A percentile compares a stretch with the other conserved stretches of the same genome.
These are phyloP conservation scores for Hysterium pulicare DNA, from an alignment of 2,329 filamentous ascomycete genomes.

Conservation along the genomic window DNA sequence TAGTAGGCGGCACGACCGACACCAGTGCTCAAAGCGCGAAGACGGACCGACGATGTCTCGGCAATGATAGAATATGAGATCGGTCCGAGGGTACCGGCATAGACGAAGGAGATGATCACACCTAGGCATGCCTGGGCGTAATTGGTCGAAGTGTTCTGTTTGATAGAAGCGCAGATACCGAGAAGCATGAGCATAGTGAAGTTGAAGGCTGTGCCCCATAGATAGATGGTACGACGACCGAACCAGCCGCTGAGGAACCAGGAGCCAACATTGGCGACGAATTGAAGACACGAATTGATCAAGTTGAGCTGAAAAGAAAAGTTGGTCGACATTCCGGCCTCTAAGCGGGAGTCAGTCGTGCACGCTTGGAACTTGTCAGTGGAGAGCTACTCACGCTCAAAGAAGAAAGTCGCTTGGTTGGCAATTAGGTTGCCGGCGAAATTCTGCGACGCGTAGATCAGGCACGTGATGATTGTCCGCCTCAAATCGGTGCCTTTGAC, in stretches of 20 bases:
- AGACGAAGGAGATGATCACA: slow-evolving; percentile 63
- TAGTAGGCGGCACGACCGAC: slow-evolving; percentile 64
- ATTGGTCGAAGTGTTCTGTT: slow-evolving; percentile 37
- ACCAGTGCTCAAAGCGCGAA: slow-evolving; percentile 63
- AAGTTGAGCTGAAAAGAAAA: slow-evolving; percentile 61
- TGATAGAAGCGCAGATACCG: slow-evolving; percentile 57
- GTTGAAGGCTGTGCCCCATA: slow-evolving; percentile 58
- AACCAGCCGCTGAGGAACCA: slow-evolving; percentile 65
- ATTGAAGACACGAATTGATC: slow-evolving; percentile 62
- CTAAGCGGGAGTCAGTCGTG: slow-evolving; percentile 35
- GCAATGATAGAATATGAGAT: slow-evolving; percentile 66
- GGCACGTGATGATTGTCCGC: slow-evolving; percentile 55
- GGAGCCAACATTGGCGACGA: slow-evolving; percentile 62
- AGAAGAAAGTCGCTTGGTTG: slow-evolving; percentile 62
- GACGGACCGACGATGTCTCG: slow-evolving; percentile 63
- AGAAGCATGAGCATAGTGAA: slow-evolving; percentile 54
- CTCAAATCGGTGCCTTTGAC: slow-evolving; percentile 55
- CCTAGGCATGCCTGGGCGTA: slow-evolving; percentile 61
- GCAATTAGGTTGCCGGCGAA: slow-evolving; percentile 62
- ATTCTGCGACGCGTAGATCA: slow-evolving; percentile 59
- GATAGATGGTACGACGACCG: slow-evolving; percentile 62
- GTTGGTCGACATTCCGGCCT: slow-evolving; percentile 57
- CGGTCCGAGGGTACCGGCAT: slow-evolving; percentile 60
- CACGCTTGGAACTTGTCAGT: slow-evolving; percentile 21
- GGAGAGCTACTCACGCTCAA: slow-evolving; percentile 45